These are phyloP conservation scores for Groenewaldozyma auringiensis DNA, from an alignment of 1,139 yeast genomes.

Conservation along the genomic window DNA sequence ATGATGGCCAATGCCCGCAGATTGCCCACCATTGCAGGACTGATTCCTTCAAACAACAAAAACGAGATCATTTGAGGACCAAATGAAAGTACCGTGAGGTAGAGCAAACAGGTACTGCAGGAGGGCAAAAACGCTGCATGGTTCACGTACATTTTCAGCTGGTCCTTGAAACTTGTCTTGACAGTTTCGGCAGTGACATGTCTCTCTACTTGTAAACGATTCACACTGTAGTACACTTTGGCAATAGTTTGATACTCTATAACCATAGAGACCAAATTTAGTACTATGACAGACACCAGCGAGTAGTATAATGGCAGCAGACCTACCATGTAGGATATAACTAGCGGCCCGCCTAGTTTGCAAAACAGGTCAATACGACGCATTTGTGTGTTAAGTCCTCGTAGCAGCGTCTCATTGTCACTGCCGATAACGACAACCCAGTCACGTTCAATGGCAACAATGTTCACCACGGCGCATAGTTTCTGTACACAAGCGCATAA, in stretches of 20 bases:
- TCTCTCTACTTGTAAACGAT: slow-evolving; percentile 16
- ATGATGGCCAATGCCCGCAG: slow-evolving; percentile 26
- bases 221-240: slow-evolving; percentile 27
- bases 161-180: slow-evolving; percentile 1
- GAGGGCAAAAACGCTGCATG: slow-evolving; percentile 47
- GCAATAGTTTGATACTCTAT: slow-evolving; percentile 31
- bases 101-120: slow-evolving; percentile 30
- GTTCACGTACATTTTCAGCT: slow-evolving; percentile 36
- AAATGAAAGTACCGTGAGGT: slow-evolving; percentile 33
- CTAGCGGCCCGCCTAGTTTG: slow-evolving; percentile 33
- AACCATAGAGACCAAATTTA: slow-evolving; percentile 27
- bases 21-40: slow-evolving; percentile 27
- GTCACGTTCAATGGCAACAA: slow-evolving; percentile 35
- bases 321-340: slow-evolving; percentile 30
- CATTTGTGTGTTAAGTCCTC: slow-evolving; percentile 29
- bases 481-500: slow-evolving; percentile 31
- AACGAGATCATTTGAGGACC: slow-evolving; percentile 32
- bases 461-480: slow-evolving; percentile 31
- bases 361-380: slow-evolving; percentile 34
- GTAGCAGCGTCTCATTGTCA: slow-evolving; percentile 21
- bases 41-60: slow-evolving; percentile 26
- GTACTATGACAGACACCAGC: slow-evolving; percentile 19
- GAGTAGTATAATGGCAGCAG: slow-evolving; percentile 14
- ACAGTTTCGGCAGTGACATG: background rate
- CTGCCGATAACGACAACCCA: slow-evolving; percentile 36